phyloP scores from a whole-genome alignment of 768 basidiomycete species.

The Collybiopsis luxurians region DNA sequence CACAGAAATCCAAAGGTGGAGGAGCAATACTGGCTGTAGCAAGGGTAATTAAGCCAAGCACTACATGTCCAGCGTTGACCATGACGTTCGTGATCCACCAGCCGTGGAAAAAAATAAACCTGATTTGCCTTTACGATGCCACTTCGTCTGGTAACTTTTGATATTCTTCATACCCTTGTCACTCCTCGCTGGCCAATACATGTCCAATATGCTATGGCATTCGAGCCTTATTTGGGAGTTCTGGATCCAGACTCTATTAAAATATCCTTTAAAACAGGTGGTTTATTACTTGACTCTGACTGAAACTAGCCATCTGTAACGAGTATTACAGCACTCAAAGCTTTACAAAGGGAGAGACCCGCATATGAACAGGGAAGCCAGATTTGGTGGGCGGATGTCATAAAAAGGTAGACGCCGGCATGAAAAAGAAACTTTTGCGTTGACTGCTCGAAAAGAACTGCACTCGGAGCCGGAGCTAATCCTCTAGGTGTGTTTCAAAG shows the following conservation, averaged over 20 bases:
- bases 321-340: slow-evolving; percentile 32
- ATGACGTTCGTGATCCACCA: neutral
- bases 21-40: neutral
- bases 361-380: slow-evolving; percentile 53
- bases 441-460: slow-evolving; percentile 58
- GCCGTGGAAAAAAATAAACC: neutral
- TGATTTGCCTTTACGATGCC: neutral
- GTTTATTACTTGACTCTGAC: slow-evolving; percentile 8
- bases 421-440: too few species aligned
- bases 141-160: slow-evolving; percentile 76
- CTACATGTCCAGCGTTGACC: neutral
- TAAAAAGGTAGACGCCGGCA: too few species aligned
- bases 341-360: slow-evolving; percentile 56
- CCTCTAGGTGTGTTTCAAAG: slow-evolving; percentile 39
- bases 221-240: slow-evolving; percentile 63
- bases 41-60: neutral
- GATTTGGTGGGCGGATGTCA: slow-evolving; percentile 79
- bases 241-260: slow-evolving; percentile 52
- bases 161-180: slow-evolving; percentile 74
- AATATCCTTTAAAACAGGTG: slow-evolving; percentile 60
- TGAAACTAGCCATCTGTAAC: neutral
- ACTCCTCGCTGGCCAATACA: slow-evolving; percentile 66
- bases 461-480: slow-evolving; percentile 72
- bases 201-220: slow-evolving; percentile 61
- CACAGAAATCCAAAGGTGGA: slow-evolving; percentile 40